Evolutionary conservation across 768 basidiomycete genomes (phyloP), one percentile per base, ranked within the genome.

Genomic region (Peribolospora baueri): DNA sequence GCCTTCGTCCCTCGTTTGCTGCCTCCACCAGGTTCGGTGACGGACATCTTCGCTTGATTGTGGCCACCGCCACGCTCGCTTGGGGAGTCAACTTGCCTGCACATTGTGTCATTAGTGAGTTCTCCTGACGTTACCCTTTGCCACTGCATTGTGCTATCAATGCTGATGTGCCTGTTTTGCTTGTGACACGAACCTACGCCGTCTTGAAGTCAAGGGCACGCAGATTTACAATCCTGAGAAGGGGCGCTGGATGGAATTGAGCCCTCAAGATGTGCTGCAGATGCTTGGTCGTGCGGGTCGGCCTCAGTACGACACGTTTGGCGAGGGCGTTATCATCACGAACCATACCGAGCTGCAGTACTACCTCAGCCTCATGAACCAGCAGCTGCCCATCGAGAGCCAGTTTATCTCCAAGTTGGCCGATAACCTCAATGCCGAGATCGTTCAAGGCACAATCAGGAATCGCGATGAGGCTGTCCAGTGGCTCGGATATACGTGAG

Each of bases 41-140:
- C 51, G 85, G 88, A 0, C 79, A 84, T 36, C 74, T 98, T 40
- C 88, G 91, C 65, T 90, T 97, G 0, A 73, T 98, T 37, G 86
- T 93, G 48, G 93, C 86, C 66, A 98, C 93, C 0, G 93, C 93
- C 4, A 97, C 91, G 2, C 79, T 98, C 43, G 93, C 93, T 0
- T 98, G 93, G 93, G 93, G 91, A 71, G 91, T 98, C 69, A 98
- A 98, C 65, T 71, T 97, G 0, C 93, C 93, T 3, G 91, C 90
- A 1, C 93, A 97, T 60, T 82, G 86, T 6, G 91, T 95, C 69
- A 87, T 97, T 70, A 95, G 25, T 25, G 25, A 25, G 25, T 25
- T 25, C 25, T 25, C 25, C 25, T 25, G 25, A 25, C 25, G 25
- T 25, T 1, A 25, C 25, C 25, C 25, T 25, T 25, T 25, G 25